These are phyloP conservation scores for Apiotrichum veenhuisii DNA, from an alignment of 1,284 basidiomycete species.

Conservation along the genomic window DNA sequence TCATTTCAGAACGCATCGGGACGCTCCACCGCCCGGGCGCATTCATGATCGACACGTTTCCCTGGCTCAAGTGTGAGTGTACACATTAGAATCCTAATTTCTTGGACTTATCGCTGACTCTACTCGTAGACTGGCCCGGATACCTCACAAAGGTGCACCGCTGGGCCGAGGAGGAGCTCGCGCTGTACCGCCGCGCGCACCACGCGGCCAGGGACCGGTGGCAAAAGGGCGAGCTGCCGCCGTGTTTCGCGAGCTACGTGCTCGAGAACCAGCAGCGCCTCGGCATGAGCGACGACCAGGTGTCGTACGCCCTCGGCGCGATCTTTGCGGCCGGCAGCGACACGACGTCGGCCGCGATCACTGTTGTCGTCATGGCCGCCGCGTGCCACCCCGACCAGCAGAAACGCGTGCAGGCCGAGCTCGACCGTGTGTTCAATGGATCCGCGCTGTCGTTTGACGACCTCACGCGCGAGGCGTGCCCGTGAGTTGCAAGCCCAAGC, in stretches of 20 bases:
- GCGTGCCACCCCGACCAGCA: constrained; percentile 60
- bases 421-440: constrained; percentile 53
- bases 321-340: constrained; percentile 15
- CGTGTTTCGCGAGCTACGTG: constrained; percentile 11
- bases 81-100: too few species aligned
- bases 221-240: too few species aligned
- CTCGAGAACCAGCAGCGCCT: not conserved
- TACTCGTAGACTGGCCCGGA: constrained; percentile 59
- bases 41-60: constrained; percentile 60
- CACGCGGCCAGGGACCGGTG: constrained; percentile 21
- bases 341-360: constrained; percentile 59
- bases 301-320: constrained; percentile 20
- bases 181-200: constrained; percentile 56
- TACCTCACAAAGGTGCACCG: constrained; percentile 56
- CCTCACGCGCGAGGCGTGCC: not conserved
- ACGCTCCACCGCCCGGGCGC: constrained; percentile 57
- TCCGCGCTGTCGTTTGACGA: constrained; percentile 13
- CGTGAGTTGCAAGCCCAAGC: too few species aligned
- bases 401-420: constrained; percentile 57
- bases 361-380: constrained; percentile 60
- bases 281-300: constrained; percentile 12
- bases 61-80: constrained; percentile 57
- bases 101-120: too few species aligned
- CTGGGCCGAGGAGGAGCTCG: constrained; percentile 59
- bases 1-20: constrained; percentile 55